Percentiles rank a stretch among this genome's conserved stretches.
phyloP scores from a whole-genome alignment of 495 filamentous ascomycete species.

The Neurospora cerealis region DNA sequence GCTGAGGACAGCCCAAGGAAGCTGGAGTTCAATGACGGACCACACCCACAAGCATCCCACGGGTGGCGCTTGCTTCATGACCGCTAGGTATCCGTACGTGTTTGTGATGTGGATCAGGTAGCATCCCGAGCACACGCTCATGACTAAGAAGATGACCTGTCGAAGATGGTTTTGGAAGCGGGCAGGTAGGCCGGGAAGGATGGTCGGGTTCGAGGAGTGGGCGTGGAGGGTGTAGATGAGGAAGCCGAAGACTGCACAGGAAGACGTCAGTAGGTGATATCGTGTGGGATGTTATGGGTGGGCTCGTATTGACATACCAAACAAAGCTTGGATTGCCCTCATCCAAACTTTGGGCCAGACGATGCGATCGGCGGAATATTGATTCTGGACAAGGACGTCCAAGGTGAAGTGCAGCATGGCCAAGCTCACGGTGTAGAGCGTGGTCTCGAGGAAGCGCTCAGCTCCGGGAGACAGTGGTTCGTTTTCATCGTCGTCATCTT shows the following conservation, averaged over 20 bases:
- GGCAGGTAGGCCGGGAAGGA: constrained; percentile 29
- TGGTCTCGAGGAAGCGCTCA: constrained; percentile 47
- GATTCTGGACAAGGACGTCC: constrained; percentile 82
- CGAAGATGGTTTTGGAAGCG: constrained; percentile 37
- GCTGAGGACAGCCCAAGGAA: constrained; percentile 54
- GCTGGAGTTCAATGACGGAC: constrained; percentile 79
- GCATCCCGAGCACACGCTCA: constrained; percentile 50
- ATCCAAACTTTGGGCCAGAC: constrained; percentile 45
- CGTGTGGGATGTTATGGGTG: background rate
- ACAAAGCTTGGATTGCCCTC: constrained; percentile 39
- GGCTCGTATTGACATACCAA: constrained; percentile 29
- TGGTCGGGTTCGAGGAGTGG: constrained; percentile 30
- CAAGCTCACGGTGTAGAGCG: constrained; percentile 63
- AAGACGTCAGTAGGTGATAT: background rate
- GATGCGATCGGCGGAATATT: constrained; percentile 63
- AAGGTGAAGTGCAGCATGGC: constrained; percentile 79
- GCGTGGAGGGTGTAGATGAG: constrained; percentile 52
- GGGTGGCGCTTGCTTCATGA: constrained; percentile 86
- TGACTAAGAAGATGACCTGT: constrained; percentile 51
- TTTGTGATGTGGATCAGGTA: constrained; percentile 79
- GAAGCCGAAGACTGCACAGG: constrained; percentile 46
- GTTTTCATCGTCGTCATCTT: constrained; percentile 21
- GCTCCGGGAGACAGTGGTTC: constrained; percentile 23
- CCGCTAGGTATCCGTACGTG: constrained; percentile 63
- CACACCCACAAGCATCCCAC: constrained; percentile 92